phyloP scores from a whole-genome alignment of 345 rosid genomes.

The Lepidium didymum region DNA sequence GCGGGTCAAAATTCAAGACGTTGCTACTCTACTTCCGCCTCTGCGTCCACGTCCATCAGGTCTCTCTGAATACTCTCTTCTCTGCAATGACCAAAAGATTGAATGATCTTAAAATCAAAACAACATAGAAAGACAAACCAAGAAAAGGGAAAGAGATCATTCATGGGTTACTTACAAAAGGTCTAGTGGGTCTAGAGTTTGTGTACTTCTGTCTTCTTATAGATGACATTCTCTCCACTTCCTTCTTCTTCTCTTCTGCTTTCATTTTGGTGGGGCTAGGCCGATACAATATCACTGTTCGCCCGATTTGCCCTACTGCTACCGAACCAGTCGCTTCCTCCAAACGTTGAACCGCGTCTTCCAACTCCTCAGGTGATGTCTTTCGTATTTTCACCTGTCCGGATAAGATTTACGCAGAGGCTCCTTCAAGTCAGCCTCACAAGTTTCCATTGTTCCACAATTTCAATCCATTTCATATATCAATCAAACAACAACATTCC shows the following conservation, averaged over 20 bases:
- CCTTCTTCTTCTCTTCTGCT: constrained; percentile 67
- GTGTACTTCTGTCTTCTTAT: constrained; percentile 21
- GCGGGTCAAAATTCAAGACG: not conserved
- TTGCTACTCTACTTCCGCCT: constrained; percentile 32
- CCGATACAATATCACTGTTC: constrained; percentile 75
- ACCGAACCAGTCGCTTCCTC: constrained; percentile 73
- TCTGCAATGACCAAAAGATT: constrained; percentile 30
- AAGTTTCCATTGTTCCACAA: not conserved
- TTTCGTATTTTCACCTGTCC: constrained; percentile 66
- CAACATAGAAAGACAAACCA: not conserved
- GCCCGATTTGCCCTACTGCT: constrained; percentile 71
- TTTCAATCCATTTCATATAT: not conserved
- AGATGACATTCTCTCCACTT: constrained; percentile 38
- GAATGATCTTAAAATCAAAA: not conserved
- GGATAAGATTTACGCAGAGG: not conserved
- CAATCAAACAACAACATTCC: constrained; percentile 3
- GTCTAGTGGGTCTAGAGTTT: constrained; percentile 19
- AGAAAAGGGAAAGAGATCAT: not conserved
- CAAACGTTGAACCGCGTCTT: constrained; percentile 57
- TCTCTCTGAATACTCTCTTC: constrained; percentile 30
- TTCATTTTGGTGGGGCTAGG: constrained; percentile 78
- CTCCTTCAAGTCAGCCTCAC: not conserved
- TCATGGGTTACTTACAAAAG: constrained; percentile 11
- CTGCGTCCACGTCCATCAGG: constrained; percentile 39
- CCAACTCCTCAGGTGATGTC: constrained; percentile 82